phyloP scores from a whole-genome alignment of 2,329 filamentous ascomycete genomes.

The Aspergillus tanneri region DNA sequence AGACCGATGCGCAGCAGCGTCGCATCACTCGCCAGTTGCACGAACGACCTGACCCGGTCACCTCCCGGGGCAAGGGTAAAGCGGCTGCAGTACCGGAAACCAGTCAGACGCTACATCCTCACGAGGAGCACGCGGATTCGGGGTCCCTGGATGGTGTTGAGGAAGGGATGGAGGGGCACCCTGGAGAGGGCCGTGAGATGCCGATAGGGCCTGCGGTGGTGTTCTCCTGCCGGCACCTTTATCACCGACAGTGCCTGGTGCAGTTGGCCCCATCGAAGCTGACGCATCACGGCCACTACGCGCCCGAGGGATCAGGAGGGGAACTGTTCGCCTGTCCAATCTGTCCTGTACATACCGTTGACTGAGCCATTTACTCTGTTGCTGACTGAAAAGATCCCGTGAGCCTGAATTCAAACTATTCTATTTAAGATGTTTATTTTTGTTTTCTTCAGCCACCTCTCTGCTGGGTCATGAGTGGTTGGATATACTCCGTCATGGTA shows the following conservation, averaged over 20 bases:
- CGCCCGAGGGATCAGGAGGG: conserved; percentile 26
- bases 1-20: conserved; percentile 33
- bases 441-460: too few relatives aligned
- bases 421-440: conserved; percentile 10
- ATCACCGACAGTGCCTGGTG: conserved; percentile 47
- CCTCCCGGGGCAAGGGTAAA: conserved; percentile 41
- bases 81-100: conserved; percentile 28
- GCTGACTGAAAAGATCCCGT: too few relatives aligned
- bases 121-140: conserved; percentile 16
- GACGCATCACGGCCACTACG: conserved; percentile 13
- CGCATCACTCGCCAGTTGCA: conserved; percentile 32
- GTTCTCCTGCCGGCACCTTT: conserved; percentile 51
- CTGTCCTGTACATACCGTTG: conserved; percentile 44
- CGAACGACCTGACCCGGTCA: conserved; percentile 28
- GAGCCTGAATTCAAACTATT: background rate
- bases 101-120: conserved; percentile 18
- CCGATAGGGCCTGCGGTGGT: conserved; percentile 38
- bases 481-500: too few relatives aligned
- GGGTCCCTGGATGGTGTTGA: conserved; percentile 9
- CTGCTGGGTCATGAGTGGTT: too few relatives aligned
- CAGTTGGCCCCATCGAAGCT: conserved; percentile 22
- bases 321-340: conserved; percentile 26
- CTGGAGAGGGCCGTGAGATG: conserved; percentile 10
- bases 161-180: conserved; percentile 3
- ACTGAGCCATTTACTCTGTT: conserved; percentile 12